Conservation (phyloP, 306 rosid species). For the Fragaria ananassa region DNA sequence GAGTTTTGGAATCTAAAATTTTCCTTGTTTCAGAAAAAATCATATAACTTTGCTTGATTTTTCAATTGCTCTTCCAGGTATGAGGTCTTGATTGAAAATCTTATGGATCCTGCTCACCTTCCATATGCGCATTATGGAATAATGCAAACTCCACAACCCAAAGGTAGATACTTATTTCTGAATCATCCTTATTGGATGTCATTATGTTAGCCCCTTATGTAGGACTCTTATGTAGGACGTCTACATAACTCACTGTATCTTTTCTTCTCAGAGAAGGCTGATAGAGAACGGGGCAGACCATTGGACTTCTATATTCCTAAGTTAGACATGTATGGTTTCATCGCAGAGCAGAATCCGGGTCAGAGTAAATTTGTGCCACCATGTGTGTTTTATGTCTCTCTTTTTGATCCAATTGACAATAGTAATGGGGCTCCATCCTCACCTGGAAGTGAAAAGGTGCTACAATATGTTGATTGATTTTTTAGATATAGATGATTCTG, state of each 20-base stretch:
- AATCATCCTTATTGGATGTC: conserved; percentile 5
- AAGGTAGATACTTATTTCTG: conserved; percentile 31
- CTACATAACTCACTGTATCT: conserved; percentile 14
- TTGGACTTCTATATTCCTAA: conserved; percentile 49
- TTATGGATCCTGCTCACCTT: conserved; percentile 86
- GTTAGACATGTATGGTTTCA: conserved; percentile 62
- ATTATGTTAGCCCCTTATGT: conserved; percentile 16
- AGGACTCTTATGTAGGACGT: conserved; percentile 3
- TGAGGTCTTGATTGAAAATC: conserved; percentile 85
- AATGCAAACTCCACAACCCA: conserved; percentile 46
- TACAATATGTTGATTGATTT: neutral
- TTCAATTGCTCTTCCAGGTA: conserved; percentile 51
- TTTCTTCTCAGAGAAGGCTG: conserved; percentile 54
- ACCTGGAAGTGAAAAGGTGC: conserved; percentile 51
- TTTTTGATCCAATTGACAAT: conserved; percentile 1
- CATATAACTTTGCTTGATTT: neutral
- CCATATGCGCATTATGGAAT: conserved; percentile 75
- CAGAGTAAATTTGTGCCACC: conserved; percentile 63
- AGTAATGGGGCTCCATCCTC: conserved; percentile 33
- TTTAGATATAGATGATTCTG: neutral
- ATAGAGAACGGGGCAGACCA: conserved; percentile 96
- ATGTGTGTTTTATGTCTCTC: conserved; percentile 50
- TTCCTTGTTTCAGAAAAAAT: neutral
- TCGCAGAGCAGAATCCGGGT: conserved; percentile 49
- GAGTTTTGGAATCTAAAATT: no score